phyloP scores from a whole-genome alignment of 2,329 filamentous ascomycete species.

The Neonectria punicea region DNA sequence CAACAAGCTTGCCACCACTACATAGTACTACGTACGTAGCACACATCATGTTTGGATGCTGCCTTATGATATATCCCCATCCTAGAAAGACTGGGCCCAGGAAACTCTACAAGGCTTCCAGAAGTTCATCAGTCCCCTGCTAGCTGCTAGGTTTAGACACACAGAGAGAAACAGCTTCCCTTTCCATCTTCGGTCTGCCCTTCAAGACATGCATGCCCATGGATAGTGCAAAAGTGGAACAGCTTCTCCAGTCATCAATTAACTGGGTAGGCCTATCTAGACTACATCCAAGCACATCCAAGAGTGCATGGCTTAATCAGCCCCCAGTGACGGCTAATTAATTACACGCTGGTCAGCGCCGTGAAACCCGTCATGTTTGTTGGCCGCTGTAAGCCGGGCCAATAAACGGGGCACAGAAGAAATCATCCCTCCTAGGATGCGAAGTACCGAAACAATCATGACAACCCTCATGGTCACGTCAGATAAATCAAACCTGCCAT shows the following conservation, averaged over 20 bases:
- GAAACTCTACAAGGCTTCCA: conserved; percentile 7
- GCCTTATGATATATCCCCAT: not conserved
- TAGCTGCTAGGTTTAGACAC: not conserved
- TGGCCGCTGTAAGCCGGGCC: not conserved
- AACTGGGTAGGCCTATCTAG: not conserved
- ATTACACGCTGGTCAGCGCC: not conserved
- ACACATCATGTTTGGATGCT: too few species aligned
- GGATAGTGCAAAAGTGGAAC: not conserved
- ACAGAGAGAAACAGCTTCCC: not conserved
- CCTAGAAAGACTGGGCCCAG: not conserved
- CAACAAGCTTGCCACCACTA: too few species aligned
- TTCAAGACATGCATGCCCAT: not conserved
- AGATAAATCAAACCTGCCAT: conserved; percentile 8
- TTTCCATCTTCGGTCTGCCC: not conserved
- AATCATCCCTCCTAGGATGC: not conserved
- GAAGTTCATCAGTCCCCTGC: not conserved
- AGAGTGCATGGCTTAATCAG: not conserved
- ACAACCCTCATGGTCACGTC: conserved; percentile 12
- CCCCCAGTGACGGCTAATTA: not conserved
- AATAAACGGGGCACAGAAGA: not conserved
- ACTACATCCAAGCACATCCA: not conserved
- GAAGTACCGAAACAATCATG: conserved; percentile 4
- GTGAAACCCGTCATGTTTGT: not conserved
- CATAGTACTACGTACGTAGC: not conserved
- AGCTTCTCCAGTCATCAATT: not conserved